A percentile compares a stretch with the other conserved stretches of the same genome.
Conservation (phyloP, 257 asterid genomes). For the Misopates orontium region DNA sequence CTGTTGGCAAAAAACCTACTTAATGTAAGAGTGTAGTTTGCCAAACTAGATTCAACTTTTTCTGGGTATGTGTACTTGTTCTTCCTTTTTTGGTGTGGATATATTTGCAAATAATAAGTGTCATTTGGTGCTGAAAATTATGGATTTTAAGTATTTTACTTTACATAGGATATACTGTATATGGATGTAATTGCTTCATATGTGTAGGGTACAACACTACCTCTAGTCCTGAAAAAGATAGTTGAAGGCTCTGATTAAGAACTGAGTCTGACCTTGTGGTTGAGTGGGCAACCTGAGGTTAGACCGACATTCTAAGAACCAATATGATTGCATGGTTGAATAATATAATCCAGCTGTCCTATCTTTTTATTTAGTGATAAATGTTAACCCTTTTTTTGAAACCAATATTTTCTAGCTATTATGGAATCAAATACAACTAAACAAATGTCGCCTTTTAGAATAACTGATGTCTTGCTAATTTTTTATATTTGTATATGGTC, state of each 20-base stretch:
- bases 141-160: background rate
- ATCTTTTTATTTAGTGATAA: background rate
- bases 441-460: too few relatives aligned
- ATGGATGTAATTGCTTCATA: background rate
- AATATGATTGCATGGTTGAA: background rate
- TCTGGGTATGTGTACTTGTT: background rate
- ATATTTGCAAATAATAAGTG: background rate
- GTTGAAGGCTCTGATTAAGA: background rate
- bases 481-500: conserved; percentile 4
- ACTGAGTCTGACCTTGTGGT: conserved; percentile 9
- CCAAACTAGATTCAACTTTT: background rate
- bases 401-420: conserved; percentile 6
- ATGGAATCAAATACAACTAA: background rate
- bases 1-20: too few relatives aligned
- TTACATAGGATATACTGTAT: background rate
- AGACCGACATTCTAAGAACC: background rate
- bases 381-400: background rate
- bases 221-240: background rate
- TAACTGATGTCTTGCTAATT: background rate
- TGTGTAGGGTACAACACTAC: background rate
- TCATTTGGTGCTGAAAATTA: background rate
- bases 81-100: too few relatives aligned
- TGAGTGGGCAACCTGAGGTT: background rate
- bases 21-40: too few relatives aligned
- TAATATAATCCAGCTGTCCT: background rate